Evolutionary conservation across 768 basidiomycete species (phyloP).

Genomic region (Calocybe cyanea): DNA sequence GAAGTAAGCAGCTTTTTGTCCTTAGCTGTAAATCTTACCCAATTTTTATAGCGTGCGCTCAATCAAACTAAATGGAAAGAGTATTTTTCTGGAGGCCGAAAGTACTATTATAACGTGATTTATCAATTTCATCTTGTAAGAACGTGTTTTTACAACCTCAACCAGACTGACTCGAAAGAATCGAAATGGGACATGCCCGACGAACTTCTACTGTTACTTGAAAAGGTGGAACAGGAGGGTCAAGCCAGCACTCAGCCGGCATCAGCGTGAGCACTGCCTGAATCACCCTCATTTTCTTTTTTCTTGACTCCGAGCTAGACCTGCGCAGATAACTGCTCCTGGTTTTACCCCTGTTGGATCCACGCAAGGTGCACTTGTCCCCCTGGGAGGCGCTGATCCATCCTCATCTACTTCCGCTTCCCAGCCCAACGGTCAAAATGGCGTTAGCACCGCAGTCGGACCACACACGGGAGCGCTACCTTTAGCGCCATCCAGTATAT

Average conservation of each 20-base stretch:
- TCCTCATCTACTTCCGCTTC: conserved; percentile 48
- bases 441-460: conserved; percentile 44
- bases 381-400: conserved; percentile 48
- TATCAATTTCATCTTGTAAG: neutral
- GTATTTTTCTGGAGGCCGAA: conserved; percentile 88
- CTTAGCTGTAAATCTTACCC: conserved; percentile 8
- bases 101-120: conserved; percentile 85
- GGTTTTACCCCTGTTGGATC: conserved; percentile 38
- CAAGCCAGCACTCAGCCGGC: conserved; percentile 34
- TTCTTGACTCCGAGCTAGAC: conserved; percentile 14
- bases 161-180: conserved; percentile 82
- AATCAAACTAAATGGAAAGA: conserved; percentile 94
- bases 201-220: conserved; percentile 79
- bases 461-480: conserved; percentile 56
- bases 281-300: neutral
- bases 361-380: conserved; percentile 52
- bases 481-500: conserved; percentile 52
- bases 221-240: conserved; percentile 79
- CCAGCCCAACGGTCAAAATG: conserved; percentile 47
- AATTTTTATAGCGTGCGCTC: conserved; percentile 64
- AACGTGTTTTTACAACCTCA: conserved; percentile 6
- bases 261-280: conserved; percentile 23
- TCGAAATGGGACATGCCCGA: conserved; percentile 99
- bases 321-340: conserved; percentile 36
- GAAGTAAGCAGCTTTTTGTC: conserved; percentile 51